Evolutionary conservation across 2,329 filamentous ascomycete species (phyloP).

Genomic region (Nemania bipapillata): DNA sequence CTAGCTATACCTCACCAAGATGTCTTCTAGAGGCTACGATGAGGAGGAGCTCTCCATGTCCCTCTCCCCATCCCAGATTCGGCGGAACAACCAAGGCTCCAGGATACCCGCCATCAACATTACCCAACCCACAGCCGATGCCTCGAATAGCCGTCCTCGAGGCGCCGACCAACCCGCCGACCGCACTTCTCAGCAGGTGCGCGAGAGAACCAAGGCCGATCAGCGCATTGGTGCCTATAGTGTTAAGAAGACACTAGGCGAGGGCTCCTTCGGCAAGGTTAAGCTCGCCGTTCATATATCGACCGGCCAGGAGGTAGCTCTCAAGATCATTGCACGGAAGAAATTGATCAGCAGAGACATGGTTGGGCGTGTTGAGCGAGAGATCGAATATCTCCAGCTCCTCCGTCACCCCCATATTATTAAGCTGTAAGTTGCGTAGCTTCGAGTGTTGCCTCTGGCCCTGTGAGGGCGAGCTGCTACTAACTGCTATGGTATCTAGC

Average conservation of each 20-base stretch:
- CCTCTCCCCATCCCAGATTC: conserved; percentile 72
- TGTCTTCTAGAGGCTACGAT: conserved; percentile 71
- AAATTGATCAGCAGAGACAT: conserved; percentile 97
- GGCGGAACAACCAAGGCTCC: conserved; percentile 59
- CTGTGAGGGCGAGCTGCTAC: conserved; percentile 28
- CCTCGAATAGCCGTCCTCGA: conserved; percentile 48
- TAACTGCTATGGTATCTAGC: conserved; percentile 58
- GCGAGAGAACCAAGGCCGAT: conserved; percentile 70
- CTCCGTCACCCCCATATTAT: conserved; percentile 98
- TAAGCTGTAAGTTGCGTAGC: conserved; percentile 77
- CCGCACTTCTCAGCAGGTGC: conserved; percentile 51
- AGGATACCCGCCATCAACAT: conserved; percentile 54
- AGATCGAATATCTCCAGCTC: conserved; percentile 97
- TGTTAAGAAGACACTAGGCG: conserved; percentile 87
- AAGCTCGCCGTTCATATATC: conserved; percentile 93
- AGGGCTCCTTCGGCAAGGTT: conserved; percentile 98
- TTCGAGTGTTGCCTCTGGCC: background rate
- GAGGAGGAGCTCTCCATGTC: conserved; percentile 86
- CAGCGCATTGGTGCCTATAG: conserved; percentile 93
- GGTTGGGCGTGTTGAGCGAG: conserved; percentile 95
- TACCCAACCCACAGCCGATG: conserved; percentile 47
- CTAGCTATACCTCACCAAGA: conserved; percentile 47
- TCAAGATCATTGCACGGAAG: conserved; percentile 97
- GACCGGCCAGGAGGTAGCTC: conserved; percentile 92
- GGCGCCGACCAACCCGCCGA: conserved; percentile 40